Evolutionary conservation across 2,329 filamentous ascomycete genomes (phyloP).

Genomic region (Colletotrichum lupini): DNA sequence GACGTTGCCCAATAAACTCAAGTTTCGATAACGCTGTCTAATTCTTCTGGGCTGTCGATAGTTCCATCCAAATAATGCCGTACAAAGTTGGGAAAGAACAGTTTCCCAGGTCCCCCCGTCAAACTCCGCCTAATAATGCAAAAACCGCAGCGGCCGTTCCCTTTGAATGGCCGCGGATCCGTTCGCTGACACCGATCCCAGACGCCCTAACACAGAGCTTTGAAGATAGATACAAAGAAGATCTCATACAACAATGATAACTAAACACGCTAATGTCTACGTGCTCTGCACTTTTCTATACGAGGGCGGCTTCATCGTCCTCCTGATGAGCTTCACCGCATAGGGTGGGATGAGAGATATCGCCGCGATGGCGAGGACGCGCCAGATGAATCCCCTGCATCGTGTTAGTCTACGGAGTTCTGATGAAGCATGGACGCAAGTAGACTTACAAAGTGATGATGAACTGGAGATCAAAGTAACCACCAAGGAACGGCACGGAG

Average conservation of each 20-base stretch:
- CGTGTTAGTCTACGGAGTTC: background rate
- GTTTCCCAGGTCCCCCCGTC: background rate
- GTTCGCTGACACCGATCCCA: background rate
- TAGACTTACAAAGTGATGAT: slow-evolving; percentile 74
- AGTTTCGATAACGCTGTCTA: slow-evolving; percentile 37
- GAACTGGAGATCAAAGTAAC: slow-evolving; percentile 90
- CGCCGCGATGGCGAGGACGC: slow-evolving; percentile 81
- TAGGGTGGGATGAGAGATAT: slow-evolving; percentile 89
- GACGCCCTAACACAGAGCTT: slow-evolving; percentile 10
- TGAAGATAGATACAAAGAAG: slow-evolving; percentile 12
- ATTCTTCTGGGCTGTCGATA: background rate
- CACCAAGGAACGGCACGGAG: slow-evolving; percentile 85
- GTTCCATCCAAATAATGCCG: slow-evolving; percentile 28
- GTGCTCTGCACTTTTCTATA: slow-evolving; percentile 91
- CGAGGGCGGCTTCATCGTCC: slow-evolving; percentile 89
- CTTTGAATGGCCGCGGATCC: slow-evolving; percentile 2
- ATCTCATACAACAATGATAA: background rate
- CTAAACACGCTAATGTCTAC: slow-evolving; percentile 45
- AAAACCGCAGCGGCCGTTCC: slow-evolving; percentile 13
- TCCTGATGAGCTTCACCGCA: slow-evolving; percentile 83
- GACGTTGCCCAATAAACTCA: slow-evolving; percentile 13
- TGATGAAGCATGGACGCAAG: background rate
- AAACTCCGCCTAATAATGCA: slow-evolving; percentile 31
- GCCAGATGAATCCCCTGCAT: slow-evolving; percentile 85
- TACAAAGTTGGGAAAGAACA: slow-evolving; percentile 15